Conservation (phyloP, 73 alveolate genomes). For the Halteria grandinella region DNA sequence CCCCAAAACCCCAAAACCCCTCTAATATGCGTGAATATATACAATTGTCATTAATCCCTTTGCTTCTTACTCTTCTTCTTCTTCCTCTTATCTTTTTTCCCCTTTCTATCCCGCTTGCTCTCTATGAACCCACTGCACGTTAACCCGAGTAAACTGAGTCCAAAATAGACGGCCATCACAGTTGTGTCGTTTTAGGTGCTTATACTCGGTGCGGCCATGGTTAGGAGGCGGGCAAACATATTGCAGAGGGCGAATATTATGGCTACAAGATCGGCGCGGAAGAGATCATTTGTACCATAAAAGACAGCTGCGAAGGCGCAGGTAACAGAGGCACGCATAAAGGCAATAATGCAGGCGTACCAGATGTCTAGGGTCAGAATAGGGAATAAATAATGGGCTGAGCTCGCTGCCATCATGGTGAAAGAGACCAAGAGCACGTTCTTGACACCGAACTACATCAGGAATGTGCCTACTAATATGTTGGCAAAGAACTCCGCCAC, state of each 20-base stretch:
- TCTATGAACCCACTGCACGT: too few species aligned
- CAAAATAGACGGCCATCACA: too few species aligned
- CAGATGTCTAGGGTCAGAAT: neutral
- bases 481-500: neutral
- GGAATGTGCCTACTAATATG: neutral
- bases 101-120: too few species aligned
- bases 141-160: too few species aligned
- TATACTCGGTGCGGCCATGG: constrained; percentile 17
- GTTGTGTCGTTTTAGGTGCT: too few species aligned
- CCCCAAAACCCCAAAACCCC: too few species aligned
- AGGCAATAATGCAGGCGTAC: neutral
- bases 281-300: neutral
- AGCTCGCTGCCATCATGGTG: neutral
- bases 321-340: neutral
- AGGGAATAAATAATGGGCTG: neutral
- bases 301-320: constrained; percentile 19
- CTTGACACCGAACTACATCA: neutral
- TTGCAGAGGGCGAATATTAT: constrained; percentile 16
- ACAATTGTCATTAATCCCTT: too few species aligned
- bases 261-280: constrained; percentile 2
- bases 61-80: too few species aligned
- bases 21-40: too few species aligned
- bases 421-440: neutral
- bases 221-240: neutral
- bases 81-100: too few species aligned